Percentiles rank a stretch among this genome's conserved stretches.
Conservation (phyloP, 768 basidiomycete species). For the Collybia nuda region DNA sequence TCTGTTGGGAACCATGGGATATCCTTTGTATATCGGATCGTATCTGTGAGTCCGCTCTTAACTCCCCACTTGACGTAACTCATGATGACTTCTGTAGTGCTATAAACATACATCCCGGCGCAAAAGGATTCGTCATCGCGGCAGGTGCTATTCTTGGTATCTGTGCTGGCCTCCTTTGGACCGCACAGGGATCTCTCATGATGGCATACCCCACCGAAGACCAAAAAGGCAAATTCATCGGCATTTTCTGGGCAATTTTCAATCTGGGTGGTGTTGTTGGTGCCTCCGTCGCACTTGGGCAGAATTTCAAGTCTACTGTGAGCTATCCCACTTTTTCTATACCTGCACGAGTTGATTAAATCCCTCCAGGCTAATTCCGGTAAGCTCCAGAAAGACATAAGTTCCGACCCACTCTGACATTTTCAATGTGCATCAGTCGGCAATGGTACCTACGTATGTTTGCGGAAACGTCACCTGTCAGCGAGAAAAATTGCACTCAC, state of each 20-base stretch:
- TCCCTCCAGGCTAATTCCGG: conserved; percentile 37
- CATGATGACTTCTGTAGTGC: conserved; percentile 37
- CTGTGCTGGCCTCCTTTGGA: conserved; percentile 74
- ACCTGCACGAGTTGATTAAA: conserved; percentile 14
- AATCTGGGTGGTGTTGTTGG: conserved; percentile 82
- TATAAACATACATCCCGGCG: conserved; percentile 65
- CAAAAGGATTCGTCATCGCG: conserved; percentile 64
- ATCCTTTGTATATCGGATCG: conserved; percentile 72
- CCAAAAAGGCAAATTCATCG: conserved; percentile 77
- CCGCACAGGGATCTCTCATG: conserved; percentile 84
- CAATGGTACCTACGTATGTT: conserved; percentile 73
- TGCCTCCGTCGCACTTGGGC: conserved; percentile 69
- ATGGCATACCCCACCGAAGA: conserved; percentile 79
- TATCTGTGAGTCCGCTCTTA: conserved; percentile 52
- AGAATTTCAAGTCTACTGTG: conserved; percentile 66
- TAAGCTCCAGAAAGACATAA: conserved; percentile 18
- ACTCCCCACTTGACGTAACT: background rate
- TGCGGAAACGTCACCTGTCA: no score
- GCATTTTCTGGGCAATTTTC: conserved; percentile 84
- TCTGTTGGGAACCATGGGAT: conserved; percentile 71
- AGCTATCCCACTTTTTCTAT: conserved; percentile 14
- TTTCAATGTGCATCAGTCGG: conserved; percentile 38
- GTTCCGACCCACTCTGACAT: background rate
- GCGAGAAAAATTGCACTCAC: background rate
- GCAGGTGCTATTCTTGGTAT: conserved; percentile 74